Conservation (phyloP, 2,329 filamentous ascomycete species). For the Xylariomycetidae sp. region DNA sequence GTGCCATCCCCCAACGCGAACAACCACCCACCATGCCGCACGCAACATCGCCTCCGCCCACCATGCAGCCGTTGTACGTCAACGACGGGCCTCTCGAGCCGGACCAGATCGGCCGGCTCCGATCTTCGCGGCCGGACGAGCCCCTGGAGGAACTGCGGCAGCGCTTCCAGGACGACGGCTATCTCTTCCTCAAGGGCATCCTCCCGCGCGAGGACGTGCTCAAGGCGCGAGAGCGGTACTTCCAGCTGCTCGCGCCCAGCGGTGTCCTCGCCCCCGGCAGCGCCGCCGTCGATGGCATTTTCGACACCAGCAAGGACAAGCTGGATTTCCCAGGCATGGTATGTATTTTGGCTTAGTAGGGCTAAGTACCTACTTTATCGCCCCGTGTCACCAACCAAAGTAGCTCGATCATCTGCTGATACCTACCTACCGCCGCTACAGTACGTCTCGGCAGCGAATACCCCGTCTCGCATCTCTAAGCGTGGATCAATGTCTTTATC, state of each 20-base stretch:
- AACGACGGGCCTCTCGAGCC: conserved; percentile 14
- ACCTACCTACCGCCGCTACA: no score
- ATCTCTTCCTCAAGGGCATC: conserved; percentile 35
- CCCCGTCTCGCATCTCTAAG: no score
- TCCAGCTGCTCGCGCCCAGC: conserved; percentile 30
- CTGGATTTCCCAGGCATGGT: conserved; percentile 28
- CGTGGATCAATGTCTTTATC: no score
- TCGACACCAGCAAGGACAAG: conserved; percentile 29
- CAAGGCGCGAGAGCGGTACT: conserved; percentile 33
- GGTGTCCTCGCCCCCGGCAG: conserved; percentile 32
- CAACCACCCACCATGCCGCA: conserved; percentile 14
- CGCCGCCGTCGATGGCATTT: conserved; percentile 33
- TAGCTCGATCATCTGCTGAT: no score
- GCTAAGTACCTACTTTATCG: neutral
- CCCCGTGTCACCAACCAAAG: no score
- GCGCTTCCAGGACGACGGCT: conserved; percentile 32
- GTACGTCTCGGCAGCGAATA: no score
- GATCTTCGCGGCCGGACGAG: conserved; percentile 25
- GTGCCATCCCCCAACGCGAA: no score
- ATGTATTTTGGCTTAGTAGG: conserved; percentile 15
- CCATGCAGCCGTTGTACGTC: conserved; percentile 11
- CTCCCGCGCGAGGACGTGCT: conserved; percentile 37
- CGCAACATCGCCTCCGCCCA: conserved; percentile 2
- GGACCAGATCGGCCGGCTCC: conserved; percentile 26
- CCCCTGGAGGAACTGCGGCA: conserved; percentile 31